Conservation (phyloP, 2,329 filamentous ascomycete species). For the Fusarium sp. region DNA sequence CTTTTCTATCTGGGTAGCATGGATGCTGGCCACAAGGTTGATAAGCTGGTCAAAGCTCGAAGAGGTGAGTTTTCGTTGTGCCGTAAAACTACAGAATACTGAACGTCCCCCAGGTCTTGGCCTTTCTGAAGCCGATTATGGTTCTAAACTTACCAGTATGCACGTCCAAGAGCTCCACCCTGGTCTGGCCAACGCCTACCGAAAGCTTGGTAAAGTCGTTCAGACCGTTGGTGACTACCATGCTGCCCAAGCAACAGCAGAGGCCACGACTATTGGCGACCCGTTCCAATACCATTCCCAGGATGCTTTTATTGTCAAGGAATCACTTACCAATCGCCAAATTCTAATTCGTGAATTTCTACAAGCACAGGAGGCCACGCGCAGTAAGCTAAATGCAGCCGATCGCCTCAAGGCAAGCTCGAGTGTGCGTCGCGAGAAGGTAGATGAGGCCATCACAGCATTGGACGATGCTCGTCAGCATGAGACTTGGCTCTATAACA, state of each 20-base stretch:
- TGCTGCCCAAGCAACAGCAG: constrained; percentile 93
- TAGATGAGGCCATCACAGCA: constrained; percentile 93
- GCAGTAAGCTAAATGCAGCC: constrained; percentile 84
- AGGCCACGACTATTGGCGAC: constrained; percentile 94
- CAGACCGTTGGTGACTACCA: constrained; percentile 96
- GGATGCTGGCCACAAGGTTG: constrained; percentile 97
- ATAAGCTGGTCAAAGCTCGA: constrained; percentile 90
- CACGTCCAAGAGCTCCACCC: constrained; percentile 89
- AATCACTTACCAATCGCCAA: constrained; percentile 96
- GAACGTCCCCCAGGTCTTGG: constrained; percentile 75
- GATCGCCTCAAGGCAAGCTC: constrained; percentile 89
- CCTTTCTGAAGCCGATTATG: constrained; percentile 91
- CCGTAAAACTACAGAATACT: constrained; percentile 16
- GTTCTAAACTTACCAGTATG: constrained; percentile 88
- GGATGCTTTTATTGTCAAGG: constrained; percentile 97
- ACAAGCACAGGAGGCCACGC: constrained; percentile 87
- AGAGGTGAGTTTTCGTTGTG: constrained; percentile 70
- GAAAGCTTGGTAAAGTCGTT: constrained; percentile 92
- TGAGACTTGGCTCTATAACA: constrained; percentile 83
- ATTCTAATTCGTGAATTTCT: constrained; percentile 93
- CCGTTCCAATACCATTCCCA: constrained; percentile 94
- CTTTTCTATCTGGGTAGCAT: constrained; percentile 94
- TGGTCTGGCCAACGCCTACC: constrained; percentile 88
- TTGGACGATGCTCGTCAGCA: constrained; percentile 87
- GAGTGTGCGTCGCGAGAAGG: constrained; percentile 91